phyloP scores from a whole-genome alignment of 129 eudicot species.

The Flaveria bidentis region DNA sequence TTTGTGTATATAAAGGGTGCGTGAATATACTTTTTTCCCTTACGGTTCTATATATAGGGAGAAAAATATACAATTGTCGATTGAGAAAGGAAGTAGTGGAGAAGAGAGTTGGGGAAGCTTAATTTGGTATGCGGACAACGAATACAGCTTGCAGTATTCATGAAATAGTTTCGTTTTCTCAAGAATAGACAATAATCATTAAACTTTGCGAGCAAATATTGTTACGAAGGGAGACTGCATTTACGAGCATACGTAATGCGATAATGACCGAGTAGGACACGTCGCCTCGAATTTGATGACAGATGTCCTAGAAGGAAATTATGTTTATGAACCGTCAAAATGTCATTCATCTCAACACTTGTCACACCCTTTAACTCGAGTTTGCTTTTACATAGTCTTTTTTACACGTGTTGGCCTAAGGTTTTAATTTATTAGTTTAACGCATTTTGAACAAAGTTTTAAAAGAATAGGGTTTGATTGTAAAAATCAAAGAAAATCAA shows the following conservation, averaged over 20 bases:
- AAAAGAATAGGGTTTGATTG: no score
- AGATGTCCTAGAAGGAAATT: slow-evolving; percentile 26
- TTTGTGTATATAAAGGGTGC: slow-evolving; percentile 25
- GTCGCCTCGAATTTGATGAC: slow-evolving; percentile 17
- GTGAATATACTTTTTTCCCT: slow-evolving; percentile 26
- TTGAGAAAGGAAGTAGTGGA: slow-evolving; percentile 26
- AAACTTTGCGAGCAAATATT: slow-evolving; percentile 20
- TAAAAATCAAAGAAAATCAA: no score
- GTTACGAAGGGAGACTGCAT: slow-evolving; percentile 33
- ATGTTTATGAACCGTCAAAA: slow-evolving; percentile 15
- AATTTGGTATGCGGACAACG: slow-evolving; percentile 40
- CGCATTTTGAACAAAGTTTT: not conserved
- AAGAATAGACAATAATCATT: slow-evolving; percentile 25
- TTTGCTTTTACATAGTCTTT: not conserved
- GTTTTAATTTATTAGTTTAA: no score
- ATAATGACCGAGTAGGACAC: slow-evolving; percentile 24
- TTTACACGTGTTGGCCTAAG: no score
- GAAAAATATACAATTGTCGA: slow-evolving; percentile 21
- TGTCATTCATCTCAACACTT: not conserved
- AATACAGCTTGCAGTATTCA: slow-evolving; percentile 42
- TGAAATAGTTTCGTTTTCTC: slow-evolving; percentile 30
- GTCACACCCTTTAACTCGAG: not conserved
- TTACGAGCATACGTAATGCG: slow-evolving; percentile 25
- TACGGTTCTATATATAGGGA: slow-evolving; percentile 24
- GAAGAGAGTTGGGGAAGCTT: slow-evolving; percentile 32